Evolutionary conservation across 2,329 filamentous ascomycete genomes (phyloP).

Genomic region (Microdochium bolleyi): DNA sequence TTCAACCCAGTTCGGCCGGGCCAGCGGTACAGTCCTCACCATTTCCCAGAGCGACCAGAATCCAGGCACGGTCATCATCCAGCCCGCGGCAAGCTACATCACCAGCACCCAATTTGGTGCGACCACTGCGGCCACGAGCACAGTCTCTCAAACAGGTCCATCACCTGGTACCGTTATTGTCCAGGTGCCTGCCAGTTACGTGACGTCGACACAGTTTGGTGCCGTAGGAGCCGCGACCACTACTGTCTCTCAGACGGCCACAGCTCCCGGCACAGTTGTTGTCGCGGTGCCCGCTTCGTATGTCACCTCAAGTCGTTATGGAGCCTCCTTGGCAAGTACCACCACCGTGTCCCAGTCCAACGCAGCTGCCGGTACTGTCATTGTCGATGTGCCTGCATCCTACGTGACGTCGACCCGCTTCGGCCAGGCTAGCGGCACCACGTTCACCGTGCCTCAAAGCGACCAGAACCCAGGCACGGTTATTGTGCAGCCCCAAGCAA

Average conservation of each 20-base stretch:
- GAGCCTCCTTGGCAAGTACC: neutral
- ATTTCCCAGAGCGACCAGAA: neutral
- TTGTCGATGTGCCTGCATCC: neutral
- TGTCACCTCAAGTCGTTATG: neutral
- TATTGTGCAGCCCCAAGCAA: neutral
- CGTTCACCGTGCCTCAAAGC: neutral
- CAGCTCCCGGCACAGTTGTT: neutral
- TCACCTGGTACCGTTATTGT: constrained; percentile 2
- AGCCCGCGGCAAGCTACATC: neutral
- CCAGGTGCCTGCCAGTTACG: neutral
- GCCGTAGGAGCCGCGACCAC: neutral
- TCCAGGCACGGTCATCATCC: neutral
- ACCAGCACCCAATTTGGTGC: neutral
- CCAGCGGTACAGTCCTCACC: neutral
- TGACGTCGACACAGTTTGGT: neutral
- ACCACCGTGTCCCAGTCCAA: neutral
- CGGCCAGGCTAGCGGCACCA: neutral
- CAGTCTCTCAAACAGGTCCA: neutral
- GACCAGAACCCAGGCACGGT: neutral
- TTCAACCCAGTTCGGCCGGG: neutral
- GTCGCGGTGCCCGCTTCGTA: neutral
- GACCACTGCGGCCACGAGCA: neutral
- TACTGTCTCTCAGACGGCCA: neutral
- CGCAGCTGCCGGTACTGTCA: neutral
- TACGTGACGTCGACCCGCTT: neutral